These are phyloP conservation scores for Elongisporangium anandrum DNA, from an alignment of 352 stramenopile genomes.

Conservation along the genomic window DNA sequence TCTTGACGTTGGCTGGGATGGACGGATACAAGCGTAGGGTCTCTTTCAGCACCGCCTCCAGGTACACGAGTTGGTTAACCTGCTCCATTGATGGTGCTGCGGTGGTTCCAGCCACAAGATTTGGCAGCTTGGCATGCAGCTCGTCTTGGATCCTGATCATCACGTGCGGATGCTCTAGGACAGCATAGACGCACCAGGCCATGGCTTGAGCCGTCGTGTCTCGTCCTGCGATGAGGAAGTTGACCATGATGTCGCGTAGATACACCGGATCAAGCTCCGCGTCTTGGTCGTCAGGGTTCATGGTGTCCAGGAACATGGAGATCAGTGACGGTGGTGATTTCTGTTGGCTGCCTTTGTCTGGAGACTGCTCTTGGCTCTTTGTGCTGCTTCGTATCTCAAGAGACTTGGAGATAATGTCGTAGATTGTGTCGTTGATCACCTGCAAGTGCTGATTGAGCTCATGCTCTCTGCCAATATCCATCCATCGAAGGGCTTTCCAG, in stretches of 20 bases:
- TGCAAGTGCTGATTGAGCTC: conserved; percentile 22
- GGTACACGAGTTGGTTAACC: conserved; percentile 9
- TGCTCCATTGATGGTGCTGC: conserved; percentile 7
- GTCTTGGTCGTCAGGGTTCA: conserved; percentile 11
- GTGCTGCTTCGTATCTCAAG: conserved; percentile 12
- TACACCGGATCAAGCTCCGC: conserved; percentile 22
- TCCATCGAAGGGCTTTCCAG: conserved; percentile 37
- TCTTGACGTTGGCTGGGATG: conserved; percentile 49
- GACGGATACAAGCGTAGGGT: conserved; percentile 12
- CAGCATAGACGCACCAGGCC: conserved; percentile 60
- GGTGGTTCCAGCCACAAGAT: conserved; percentile 5
- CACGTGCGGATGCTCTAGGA: conserved; percentile 49
- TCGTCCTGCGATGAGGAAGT: conserved; percentile 73
- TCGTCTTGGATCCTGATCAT: conserved; percentile 39
- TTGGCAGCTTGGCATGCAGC: conserved; percentile 25
- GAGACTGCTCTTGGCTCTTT: not conserved
- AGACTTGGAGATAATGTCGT: conserved; percentile 34
- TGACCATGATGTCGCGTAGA: conserved; percentile 74
- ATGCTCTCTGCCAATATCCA: conserved; percentile 27
- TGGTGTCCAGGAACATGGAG: conserved; percentile 35
- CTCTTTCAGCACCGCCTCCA: conserved; percentile 16
- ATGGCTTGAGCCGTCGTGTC: conserved; percentile 77
- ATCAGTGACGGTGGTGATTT: conserved; percentile 21
- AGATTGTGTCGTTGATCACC: conserved; percentile 29
- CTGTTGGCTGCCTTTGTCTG: not conserved